Evolutionary conservation across 495 filamentous ascomycete genomes (phyloP).

Genomic region (Neurospora sp.): DNA sequence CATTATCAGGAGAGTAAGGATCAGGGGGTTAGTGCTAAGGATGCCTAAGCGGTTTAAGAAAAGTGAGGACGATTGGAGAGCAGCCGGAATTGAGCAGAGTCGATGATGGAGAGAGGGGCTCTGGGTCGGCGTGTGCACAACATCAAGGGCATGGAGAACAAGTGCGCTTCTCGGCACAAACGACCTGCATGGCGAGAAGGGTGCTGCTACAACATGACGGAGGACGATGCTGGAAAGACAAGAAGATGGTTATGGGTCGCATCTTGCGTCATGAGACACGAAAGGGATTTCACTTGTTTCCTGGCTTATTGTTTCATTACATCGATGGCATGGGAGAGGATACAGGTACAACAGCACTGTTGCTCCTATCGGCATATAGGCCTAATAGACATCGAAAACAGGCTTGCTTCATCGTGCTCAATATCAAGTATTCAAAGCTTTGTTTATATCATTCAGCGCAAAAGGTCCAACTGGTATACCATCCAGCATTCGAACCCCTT

Average conservation of each 20-base stretch:
- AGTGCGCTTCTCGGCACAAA: background rate
- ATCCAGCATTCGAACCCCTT: too few relatives aligned
- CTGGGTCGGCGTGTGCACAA: background rate
- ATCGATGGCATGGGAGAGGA: background rate
- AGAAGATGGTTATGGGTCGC: background rate
- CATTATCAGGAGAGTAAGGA: conserved; percentile 1
- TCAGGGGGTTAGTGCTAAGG: background rate
- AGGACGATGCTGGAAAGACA: background rate
- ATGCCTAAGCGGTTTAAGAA: background rate
- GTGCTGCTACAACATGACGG: background rate
- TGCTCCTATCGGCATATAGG: background rate
- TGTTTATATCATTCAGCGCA: background rate
- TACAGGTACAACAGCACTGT: background rate
- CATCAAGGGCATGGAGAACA: background rate
- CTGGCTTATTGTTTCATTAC: background rate
- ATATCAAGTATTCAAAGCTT: background rate
- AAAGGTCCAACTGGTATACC: background rate
- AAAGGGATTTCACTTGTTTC: background rate
- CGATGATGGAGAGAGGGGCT: background rate
- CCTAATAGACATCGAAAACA: background rate
- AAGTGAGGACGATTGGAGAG: background rate
- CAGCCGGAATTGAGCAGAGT: background rate
- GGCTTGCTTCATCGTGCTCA: background rate
- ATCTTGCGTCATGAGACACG: background rate
- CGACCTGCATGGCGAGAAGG: background rate